Percentiles rank a stretch among this genome's conserved stretches.
Evolutionary conservation across 495 filamentous ascomycete species (phyloP).

Genomic region (Hyaloscypha finlandica): DNA sequence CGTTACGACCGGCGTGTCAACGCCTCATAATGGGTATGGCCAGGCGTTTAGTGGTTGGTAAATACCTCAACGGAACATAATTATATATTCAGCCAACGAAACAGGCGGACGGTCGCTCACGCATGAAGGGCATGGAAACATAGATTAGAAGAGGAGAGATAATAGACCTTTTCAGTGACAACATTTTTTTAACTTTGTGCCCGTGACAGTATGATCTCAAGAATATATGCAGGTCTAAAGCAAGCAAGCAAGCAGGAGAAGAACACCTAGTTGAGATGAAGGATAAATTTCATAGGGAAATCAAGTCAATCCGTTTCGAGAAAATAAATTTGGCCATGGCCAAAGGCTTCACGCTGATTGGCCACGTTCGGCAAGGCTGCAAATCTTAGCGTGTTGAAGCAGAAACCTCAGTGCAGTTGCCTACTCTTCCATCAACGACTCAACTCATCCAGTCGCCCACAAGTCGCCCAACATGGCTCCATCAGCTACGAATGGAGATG

Average conservation of each 20-base stretch:
- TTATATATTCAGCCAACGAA: conserved; percentile 13
- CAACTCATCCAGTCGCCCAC: conserved; percentile 4
- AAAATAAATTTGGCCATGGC: neutral
- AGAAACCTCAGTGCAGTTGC: neutral
- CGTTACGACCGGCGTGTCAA: conserved; percentile 10
- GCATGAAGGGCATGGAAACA: neutral
- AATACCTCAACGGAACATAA: conserved; percentile 23
- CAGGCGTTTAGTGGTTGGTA: conserved; percentile 19
- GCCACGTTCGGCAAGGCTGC: conserved; percentile 16
- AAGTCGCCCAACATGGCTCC: conserved; percentile 35
- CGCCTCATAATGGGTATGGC: neutral
- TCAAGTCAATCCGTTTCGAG: too few relatives aligned
- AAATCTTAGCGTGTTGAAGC: conserved; percentile 13
- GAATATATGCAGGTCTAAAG: neutral
- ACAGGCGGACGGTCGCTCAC: neutral
- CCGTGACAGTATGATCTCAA: neutral
- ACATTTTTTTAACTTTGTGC: neutral
- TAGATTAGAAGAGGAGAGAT: conserved; percentile 11
- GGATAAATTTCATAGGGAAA: too few relatives aligned
- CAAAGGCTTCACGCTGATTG: conserved; percentile 19
- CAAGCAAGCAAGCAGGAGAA: neutral
- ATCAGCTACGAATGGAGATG: conserved; percentile 60
- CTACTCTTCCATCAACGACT: neutral
- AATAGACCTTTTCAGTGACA: conserved; percentile 7
- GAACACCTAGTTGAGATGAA: too few relatives aligned